These are phyloP conservation scores for Salix udensis DNA, from an alignment of 345 rosid species.

Conservation along the genomic window DNA sequence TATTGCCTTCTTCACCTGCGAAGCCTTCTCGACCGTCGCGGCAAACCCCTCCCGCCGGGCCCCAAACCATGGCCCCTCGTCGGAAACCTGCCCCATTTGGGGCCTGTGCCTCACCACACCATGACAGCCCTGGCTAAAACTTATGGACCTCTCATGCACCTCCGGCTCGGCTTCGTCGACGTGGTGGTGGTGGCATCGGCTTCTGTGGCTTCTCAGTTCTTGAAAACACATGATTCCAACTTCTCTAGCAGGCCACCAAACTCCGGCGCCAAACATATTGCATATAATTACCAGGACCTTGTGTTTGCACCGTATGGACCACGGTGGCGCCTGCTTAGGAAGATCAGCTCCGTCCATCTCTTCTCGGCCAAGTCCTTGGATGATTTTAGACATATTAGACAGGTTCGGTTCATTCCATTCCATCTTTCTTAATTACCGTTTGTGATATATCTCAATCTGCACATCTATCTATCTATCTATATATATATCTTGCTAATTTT, in stretches of 20 bases:
- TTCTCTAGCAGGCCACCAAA: slow-evolving; percentile 90
- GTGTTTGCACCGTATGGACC: slow-evolving; percentile 92
- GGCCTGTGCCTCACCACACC: slow-evolving; percentile 66
- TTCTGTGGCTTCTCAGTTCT: slow-evolving; percentile 72
- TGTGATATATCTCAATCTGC: no score
- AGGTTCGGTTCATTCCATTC: slow-evolving; percentile 35
- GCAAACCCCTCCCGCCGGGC: slow-evolving; percentile 70
- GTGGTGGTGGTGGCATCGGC: slow-evolving; percentile 84
- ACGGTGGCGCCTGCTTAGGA: slow-evolving; percentile 80
- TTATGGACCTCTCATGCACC: slow-evolving; percentile 79
- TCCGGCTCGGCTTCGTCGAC: slow-evolving; percentile 66
- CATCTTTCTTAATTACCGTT: neutral
- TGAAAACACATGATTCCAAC: slow-evolving; percentile 70
- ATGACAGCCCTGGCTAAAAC: slow-evolving; percentile 50
- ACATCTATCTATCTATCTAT: no score
- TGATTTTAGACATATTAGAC: slow-evolving; percentile 65
- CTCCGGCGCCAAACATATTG: slow-evolving; percentile 80
- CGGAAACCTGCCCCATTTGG: slow-evolving; percentile 87
- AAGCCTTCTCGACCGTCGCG: slow-evolving; percentile 17
- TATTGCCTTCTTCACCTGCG: slow-evolving; percentile 27
- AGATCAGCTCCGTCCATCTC: slow-evolving; percentile 73
- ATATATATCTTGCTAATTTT: no score
- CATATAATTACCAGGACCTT: slow-evolving; percentile 86
- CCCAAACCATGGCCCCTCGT: slow-evolving; percentile 84
- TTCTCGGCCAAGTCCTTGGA: slow-evolving; percentile 89